Evolutionary conservation across 768 basidiomycete genomes (phyloP).

Genomic region (Exidia glandulosa): DNA sequence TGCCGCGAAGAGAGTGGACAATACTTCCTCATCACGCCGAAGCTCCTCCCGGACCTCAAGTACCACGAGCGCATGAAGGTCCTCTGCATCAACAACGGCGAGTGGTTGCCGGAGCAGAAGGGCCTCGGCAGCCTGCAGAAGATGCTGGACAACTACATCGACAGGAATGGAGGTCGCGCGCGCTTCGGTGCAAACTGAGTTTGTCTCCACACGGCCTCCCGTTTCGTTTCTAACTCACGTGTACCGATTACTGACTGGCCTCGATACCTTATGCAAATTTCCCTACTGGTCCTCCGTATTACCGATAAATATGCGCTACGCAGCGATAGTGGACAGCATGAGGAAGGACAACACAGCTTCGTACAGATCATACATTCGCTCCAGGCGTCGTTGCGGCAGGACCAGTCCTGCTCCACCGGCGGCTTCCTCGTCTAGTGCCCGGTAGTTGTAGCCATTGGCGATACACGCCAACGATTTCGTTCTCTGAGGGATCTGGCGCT

Average conservation of each 20-base stretch:
- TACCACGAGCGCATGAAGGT: conserved; percentile 93
- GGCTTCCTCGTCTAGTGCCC: no score
- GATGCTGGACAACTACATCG: conserved; percentile 40
- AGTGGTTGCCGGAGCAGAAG: conserved; percentile 73
- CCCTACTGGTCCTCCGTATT: no score
- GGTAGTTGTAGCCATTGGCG: not conserved
- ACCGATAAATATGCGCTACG: no score
- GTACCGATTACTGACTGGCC: not conserved
- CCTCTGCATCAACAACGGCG: conserved; percentile 90
- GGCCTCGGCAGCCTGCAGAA: conserved; percentile 56
- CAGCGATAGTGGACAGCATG: no score
- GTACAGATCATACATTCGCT: no score
- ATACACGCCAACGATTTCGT: not conserved
- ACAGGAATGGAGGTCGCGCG: not conserved
- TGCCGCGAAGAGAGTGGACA: conserved; percentile 87
- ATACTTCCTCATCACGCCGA: conserved; percentile 98
- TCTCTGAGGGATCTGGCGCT: no score
- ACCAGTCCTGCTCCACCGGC: no score
- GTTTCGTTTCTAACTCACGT: not conserved
- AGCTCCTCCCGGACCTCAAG: conserved; percentile 76
- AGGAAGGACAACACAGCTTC: no score
- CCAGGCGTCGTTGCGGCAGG: no score
- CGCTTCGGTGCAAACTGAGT: not conserved
- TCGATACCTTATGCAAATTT: no score
- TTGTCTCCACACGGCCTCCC: not conserved